Base-by-base conservation (phyloP, 805 yeast species). In the Barnettozyma vustinii region DNA sequence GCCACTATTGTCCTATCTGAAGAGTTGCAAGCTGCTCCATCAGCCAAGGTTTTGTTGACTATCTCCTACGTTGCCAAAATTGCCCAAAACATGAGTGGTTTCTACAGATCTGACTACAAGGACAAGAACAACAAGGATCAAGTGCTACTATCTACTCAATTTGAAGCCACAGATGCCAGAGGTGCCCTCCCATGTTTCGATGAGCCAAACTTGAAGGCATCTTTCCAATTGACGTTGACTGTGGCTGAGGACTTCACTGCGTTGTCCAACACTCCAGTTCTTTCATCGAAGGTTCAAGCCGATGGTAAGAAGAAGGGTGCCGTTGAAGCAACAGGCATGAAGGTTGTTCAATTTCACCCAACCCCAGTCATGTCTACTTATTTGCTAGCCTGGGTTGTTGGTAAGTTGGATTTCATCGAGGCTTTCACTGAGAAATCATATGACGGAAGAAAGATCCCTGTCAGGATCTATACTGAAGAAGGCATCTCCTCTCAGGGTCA, bases 321-420 rank as follows among this genome's bases (percentile, higher is more conserved):
- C 21, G 53, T 61, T 36, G 61, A 57, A 20, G 43, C 59, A 23
- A 42, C 53, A 20, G 64, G 63, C 5, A 44, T 61, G 49, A 61
- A 61, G 44, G 51, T 50, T 25, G 63, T 61, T 45, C 55, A 52
- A 27, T 86, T 87, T 72, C 81, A 84, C 60, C 74, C 81, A 25
- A 82, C 94, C n/a, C 94, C 94, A 16, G 64, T 79, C 53, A 84
- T 86, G 88, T 82, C 90, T 43, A 85, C 94, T 12, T 87, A 87
- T 63, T 72, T 87, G 62, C 84, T 86, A 25, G 95, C 94, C 6
- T 87, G 87, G 72, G 84, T 84, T 50, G 80, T 83, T 42, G 94
- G 94, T 45, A 92, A 87, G 62, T 75, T 87, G 60, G 81, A 77
- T 54, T 84, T 81, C 65, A 79, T 84, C 46, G 91, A 85, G 66